Conservation (phyloP, 495 filamentous ascomycete genomes). For the Staphylotrichum tortipilum region DNA sequence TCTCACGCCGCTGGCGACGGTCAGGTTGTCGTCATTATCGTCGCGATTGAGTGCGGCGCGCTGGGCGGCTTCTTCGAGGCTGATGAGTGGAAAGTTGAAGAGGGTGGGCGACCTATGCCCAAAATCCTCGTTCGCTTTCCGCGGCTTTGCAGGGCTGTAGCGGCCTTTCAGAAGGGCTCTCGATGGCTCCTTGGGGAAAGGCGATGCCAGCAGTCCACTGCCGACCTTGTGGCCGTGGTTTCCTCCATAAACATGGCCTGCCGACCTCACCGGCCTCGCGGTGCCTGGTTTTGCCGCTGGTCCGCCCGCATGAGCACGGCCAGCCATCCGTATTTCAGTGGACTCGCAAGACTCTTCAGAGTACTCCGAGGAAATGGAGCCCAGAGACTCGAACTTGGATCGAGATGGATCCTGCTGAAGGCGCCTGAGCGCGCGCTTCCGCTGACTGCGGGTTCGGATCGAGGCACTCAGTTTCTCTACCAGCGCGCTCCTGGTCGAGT, state of each 20-base stretch:
- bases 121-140: neutral
- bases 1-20: conserved; percentile 8
- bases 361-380: conserved; percentile 3
- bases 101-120: conserved; percentile 8
- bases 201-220: neutral
- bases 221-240: neutral
- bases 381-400: conserved; percentile 4
- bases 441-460: conserved; percentile 10
- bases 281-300: neutral
- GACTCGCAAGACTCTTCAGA: neutral
- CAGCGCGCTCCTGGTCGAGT: conserved; percentile 10
- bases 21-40: conserved; percentile 15
- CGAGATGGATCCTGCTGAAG: conserved; percentile 2
- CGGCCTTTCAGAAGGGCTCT: neutral
- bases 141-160: neutral
- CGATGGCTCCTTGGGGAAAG: neutral
- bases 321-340: neutral
- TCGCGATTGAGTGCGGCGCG: conserved; percentile 13
- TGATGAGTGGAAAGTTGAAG: conserved; percentile 22
- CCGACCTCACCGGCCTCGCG: neutral
- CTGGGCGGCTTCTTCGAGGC: conserved; percentile 18
- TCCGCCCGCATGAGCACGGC: neutral
- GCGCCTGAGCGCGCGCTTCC: neutral
- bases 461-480: conserved; percentile 21
- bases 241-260: too few relatives aligned